A percentile compares a stretch with the other conserved stretches of the same genome.
Conservation (phyloP, 1,139 yeast species). For the Fermentozyma sake region DNA sequence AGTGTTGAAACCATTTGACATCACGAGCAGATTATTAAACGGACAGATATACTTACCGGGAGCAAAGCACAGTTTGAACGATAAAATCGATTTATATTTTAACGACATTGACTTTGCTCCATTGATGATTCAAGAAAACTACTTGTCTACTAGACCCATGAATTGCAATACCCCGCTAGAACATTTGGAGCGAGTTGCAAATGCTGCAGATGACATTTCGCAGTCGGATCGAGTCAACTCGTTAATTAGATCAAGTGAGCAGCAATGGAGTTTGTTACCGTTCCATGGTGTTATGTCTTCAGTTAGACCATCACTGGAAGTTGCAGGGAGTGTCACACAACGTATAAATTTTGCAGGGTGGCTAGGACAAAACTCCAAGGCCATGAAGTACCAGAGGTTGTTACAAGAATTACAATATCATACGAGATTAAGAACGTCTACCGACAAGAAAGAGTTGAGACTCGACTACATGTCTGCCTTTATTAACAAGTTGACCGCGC, state of each 20-base stretch:
- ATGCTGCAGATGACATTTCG: constrained; percentile 84
- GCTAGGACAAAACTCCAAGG: constrained; percentile 89
- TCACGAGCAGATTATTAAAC: constrained; percentile 65
- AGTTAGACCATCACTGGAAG: constrained; percentile 71
- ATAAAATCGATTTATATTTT: constrained; percentile 84
- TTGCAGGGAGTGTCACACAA: constrained; percentile 68
- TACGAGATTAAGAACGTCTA: constrained; percentile 72
- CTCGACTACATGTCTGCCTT: constrained; percentile 72
- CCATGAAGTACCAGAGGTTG: constrained; percentile 70
- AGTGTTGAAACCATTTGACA: constrained; percentile 90
- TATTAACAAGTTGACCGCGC: constrained; percentile 50
- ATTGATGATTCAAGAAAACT: constrained; percentile 93
- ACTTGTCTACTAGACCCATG: constrained; percentile 61
- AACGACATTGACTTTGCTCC: constrained; percentile 95
- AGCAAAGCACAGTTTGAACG: constrained; percentile 59
- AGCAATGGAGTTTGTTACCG: constrained; percentile 94
- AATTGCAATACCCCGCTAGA: constrained; percentile 29
- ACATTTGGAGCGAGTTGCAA: constrained; percentile 61
- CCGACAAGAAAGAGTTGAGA: constrained; percentile 72
- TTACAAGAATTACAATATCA: constrained; percentile 89
- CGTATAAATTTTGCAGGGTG: constrained; percentile 79
- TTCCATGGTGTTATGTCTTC: constrained; percentile 87
- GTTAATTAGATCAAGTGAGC: constrained; percentile 84
- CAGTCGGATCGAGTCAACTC: constrained; percentile 77
- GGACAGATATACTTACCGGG: constrained; percentile 57